These are phyloP conservation scores for Phytophthora pini DNA, from an alignment of 352 stramenopile species.

Conservation along the genomic window DNA sequence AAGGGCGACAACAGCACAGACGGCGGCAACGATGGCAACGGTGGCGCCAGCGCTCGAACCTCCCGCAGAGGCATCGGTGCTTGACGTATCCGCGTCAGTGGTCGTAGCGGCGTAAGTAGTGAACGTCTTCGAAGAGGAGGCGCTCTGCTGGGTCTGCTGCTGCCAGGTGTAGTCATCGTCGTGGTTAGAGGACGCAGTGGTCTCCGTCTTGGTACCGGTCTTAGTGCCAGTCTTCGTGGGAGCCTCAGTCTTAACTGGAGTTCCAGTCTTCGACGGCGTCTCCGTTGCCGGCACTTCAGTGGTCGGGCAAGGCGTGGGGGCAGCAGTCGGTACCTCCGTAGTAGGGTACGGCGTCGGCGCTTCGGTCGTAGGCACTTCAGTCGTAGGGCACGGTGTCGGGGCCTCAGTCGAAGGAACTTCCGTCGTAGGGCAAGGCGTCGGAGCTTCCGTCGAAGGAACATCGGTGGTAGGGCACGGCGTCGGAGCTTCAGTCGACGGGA, in stretches of 20 bases:
- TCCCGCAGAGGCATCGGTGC: not conserved
- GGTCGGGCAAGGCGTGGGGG: constrained; percentile 19
- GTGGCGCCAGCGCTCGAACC: not conserved
- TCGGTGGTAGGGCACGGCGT: constrained; percentile 25
- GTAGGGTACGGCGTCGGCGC: constrained; percentile 10
- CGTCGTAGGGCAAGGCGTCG: constrained; percentile 23
- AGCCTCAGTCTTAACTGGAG: constrained; percentile 4
- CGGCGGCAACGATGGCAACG: constrained; percentile 21
- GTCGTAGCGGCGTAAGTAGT: constrained; percentile 25
- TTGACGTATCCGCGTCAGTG: not conserved
- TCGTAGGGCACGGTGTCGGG: constrained; percentile 28
- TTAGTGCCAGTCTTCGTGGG: constrained; percentile 9
- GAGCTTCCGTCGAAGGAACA: constrained; percentile 2
- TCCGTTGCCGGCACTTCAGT: constrained; percentile 20
- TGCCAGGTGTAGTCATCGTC: constrained; percentile 25
- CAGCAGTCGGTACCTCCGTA: constrained; percentile 12
- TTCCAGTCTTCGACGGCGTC: constrained; percentile 13
- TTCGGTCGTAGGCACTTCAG: not conserved
- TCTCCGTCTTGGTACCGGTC: constrained; percentile 13
- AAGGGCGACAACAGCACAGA: constrained; percentile 42
- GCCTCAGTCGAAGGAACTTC: constrained; percentile 5
- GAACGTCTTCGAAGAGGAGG: constrained; percentile 35
- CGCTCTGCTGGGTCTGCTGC: constrained; percentile 22
- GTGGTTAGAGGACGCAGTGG: constrained; percentile 24
- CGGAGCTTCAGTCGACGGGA: not conserved